Conservation (phyloP, 805 yeast species). For the Nakazawaea anatomiae region DNA sequence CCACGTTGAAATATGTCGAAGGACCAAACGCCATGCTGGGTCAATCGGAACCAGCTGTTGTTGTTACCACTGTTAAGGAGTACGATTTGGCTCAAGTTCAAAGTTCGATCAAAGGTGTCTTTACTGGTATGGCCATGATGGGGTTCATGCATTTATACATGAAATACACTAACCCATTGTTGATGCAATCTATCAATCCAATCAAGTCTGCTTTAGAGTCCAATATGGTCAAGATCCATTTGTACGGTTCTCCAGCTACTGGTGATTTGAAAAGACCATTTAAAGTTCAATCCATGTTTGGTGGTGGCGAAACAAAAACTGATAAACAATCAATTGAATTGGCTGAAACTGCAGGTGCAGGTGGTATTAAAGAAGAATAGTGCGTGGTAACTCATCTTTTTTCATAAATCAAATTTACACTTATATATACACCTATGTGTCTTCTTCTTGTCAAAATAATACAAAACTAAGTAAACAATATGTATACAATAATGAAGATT, state of each 20-base stretch:
- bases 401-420: background rate
- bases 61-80: slow-evolving; percentile 89
- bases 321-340: slow-evolving; percentile 82
- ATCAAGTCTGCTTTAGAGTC: slow-evolving; percentile 85
- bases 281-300: slow-evolving; percentile 79
- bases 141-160: slow-evolving; percentile 96
- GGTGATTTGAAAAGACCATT: slow-evolving; percentile 97
- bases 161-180: slow-evolving; percentile 95
- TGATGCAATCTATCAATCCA: slow-evolving; percentile 90
- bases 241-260: slow-evolving; percentile 72
- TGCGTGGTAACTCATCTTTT: no score
- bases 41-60: slow-evolving; percentile 63
- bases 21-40: slow-evolving; percentile 80
- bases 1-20: slow-evolving; percentile 86
- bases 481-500: no score
- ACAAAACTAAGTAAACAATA: no score
- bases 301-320: slow-evolving; percentile 57
- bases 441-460: no score
- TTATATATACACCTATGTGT: background rate
- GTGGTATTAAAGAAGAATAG: slow-evolving; percentile 75
- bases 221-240: slow-evolving; percentile 85
- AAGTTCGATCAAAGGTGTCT: slow-evolving; percentile 71
- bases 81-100: slow-evolving; percentile 89
- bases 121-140: slow-evolving; percentile 93
- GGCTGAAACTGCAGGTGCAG: slow-evolving; percentile 80